A percentile compares a stretch with the other conserved stretches of the same genome.
phyloP scores from a whole-genome alignment of 73 alveolate species.

The Paramecium biaurelia region DNA sequence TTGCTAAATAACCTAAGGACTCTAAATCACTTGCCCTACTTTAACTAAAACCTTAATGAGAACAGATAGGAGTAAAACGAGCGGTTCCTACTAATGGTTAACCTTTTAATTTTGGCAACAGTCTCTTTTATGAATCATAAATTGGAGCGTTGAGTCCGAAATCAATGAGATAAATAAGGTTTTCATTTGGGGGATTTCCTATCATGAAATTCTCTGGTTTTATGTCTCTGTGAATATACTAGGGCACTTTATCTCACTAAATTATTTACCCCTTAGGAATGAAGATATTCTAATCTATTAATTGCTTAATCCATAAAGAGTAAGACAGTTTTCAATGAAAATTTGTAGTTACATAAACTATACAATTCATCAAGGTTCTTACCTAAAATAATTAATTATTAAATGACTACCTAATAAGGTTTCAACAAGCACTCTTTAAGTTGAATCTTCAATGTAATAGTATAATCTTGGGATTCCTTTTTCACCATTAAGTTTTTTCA shows the following conservation, averaged over 20 bases:
- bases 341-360: constrained; percentile 72
- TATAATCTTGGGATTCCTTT: constrained; percentile 33
- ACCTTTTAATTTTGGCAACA: constrained; percentile 72
- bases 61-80: constrained; percentile 73
- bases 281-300: constrained; percentile 82
- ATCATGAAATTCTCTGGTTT: constrained; percentile 80
- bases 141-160: constrained; percentile 85
- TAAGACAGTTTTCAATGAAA: constrained; percentile 82
- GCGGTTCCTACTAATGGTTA: constrained; percentile 87
- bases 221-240: constrained; percentile 77
- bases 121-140: constrained; percentile 70
- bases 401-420: constrained; percentile 67
- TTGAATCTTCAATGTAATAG: constrained; percentile 67
- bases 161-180: constrained; percentile 82
- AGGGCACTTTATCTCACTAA: not conserved
- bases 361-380: constrained; percentile 88
- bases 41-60: constrained; percentile 81
- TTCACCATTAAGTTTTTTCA: constrained; percentile 31
- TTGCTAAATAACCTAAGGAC: constrained; percentile 78
- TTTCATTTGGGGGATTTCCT: constrained; percentile 74
- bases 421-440: constrained; percentile 82
- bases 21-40: constrained; percentile 92
- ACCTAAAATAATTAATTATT: constrained; percentile 63
- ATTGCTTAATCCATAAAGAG: constrained; percentile 88
- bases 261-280: constrained; percentile 53